Conservation (phyloP, 176 grass and related monocot species). For the Dactylis glomerata region DNA sequence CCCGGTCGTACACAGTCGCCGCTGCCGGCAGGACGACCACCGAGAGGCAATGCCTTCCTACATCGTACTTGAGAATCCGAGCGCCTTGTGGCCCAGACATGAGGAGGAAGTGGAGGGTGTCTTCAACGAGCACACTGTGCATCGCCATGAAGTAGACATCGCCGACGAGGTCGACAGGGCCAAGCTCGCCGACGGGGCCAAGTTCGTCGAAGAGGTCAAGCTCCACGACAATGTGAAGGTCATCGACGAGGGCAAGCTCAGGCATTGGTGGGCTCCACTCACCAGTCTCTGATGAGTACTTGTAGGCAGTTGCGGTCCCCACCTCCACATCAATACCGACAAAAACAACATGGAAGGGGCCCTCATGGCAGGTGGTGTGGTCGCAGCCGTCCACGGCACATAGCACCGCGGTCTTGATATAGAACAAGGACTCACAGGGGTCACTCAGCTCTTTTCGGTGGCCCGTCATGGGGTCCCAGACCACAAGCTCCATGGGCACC, state of each 20-base stretch:
- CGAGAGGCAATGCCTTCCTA: background rate
- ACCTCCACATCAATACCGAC: background rate
- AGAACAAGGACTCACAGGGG: background rate
- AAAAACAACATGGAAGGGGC: no score
- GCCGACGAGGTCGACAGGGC: no score
- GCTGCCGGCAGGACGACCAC: background rate
- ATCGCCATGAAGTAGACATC: background rate
- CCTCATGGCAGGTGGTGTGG: background rate
- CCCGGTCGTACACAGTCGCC: no score
- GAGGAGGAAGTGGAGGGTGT: background rate
- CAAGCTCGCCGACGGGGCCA: no score
- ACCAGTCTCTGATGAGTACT: background rate
- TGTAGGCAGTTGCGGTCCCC: background rate
- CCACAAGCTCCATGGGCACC: background rate
- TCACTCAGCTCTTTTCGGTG: background rate
- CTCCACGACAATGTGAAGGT: no score
- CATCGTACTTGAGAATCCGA: background rate
- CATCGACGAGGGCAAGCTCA: no score
- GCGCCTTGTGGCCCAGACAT: background rate
- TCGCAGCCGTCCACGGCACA: background rate
- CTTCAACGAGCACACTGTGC: background rate
- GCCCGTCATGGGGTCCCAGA: background rate
- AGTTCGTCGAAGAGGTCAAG: background rate
- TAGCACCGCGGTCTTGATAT: background rate
- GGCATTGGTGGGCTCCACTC: background rate